Evolutionary conservation across 1,284 basidiomycete species (phyloP).

Genomic region (Vanrija sp.): DNA sequence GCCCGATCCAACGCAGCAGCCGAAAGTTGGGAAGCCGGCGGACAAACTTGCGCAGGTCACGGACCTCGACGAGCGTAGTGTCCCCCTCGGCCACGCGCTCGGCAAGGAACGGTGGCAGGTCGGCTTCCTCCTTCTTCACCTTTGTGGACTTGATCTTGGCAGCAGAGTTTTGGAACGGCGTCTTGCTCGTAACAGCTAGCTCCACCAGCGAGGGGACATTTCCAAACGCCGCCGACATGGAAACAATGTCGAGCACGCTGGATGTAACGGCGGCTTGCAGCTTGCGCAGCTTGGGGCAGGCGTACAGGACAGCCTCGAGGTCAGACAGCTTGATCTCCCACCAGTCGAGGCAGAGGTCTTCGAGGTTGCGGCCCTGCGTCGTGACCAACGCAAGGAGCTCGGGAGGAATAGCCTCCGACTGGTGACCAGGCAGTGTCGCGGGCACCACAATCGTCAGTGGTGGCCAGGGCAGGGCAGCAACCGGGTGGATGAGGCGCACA

Average conservation of each 20-base stretch:
- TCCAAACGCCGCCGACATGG: constrained; percentile 20
- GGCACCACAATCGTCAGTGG: constrained; percentile 10
- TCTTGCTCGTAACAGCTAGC: constrained; percentile 18
- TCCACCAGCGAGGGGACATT: constrained; percentile 14
- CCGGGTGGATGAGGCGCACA: constrained; percentile 20
- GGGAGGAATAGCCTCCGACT: constrained; percentile 7
- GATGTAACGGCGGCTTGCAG: constrained; percentile 18
- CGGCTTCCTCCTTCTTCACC: not conserved
- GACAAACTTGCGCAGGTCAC: constrained; percentile 30
- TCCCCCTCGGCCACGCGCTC: constrained; percentile 17
- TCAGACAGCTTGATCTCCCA: constrained; percentile 20
- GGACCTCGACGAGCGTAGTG: constrained; percentile 19
- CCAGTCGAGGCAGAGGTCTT: constrained; percentile 28
- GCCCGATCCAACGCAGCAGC: constrained; percentile 25
- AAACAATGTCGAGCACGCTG: constrained; percentile 19
- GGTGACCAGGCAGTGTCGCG: constrained; percentile 9
- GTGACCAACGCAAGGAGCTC: constrained; percentile 16
- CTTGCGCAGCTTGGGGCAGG: constrained; percentile 10
- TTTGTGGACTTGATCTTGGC: constrained; percentile 7
- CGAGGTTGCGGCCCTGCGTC: constrained; percentile 12
- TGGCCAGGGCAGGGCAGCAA: constrained; percentile 23
- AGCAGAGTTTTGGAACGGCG: constrained; percentile 5
- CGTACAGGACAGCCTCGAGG: constrained; percentile 18
- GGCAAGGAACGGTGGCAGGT: constrained; percentile 9
- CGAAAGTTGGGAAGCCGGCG: constrained; percentile 25